Evolutionary conservation across 306 rosid genomes (phyloP).

Genomic region (Corylus heterophylla): DNA sequence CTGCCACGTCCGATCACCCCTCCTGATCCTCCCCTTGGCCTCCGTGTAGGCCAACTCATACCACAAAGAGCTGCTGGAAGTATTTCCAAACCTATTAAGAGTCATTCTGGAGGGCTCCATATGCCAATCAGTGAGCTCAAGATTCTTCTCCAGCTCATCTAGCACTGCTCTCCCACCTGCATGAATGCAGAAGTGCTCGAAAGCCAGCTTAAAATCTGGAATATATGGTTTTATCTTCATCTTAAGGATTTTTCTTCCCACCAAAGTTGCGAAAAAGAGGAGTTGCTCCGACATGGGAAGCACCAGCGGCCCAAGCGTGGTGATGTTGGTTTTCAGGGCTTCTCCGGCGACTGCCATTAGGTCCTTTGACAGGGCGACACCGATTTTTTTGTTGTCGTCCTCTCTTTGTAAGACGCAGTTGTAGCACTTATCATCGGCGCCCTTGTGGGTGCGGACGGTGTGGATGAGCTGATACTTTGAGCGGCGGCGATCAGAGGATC

Average conservation of each 20-base stretch:
- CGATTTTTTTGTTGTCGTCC: conserved; percentile 54
- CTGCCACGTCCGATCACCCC: conserved; percentile 87
- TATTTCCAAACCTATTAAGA: conserved; percentile 72
- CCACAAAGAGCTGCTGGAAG: conserved; percentile 93
- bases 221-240: conserved; percentile 74
- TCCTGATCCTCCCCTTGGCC: conserved; percentile 74
- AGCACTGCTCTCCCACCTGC: conserved; percentile 85
- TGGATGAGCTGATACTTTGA: conserved; percentile 82
- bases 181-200: conserved; percentile 87
- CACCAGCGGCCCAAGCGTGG: conserved; percentile 79
- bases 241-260: conserved; percentile 60
- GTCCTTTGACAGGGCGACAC: conserved; percentile 78
- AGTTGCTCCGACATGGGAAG: conserved; percentile 92
- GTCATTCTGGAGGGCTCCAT: conserved; percentile 98
- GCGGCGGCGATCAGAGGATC: conserved; percentile 40
- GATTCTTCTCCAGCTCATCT: conserved; percentile 78
- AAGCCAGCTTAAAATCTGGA: conserved; percentile 83
- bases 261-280: conserved; percentile 57
- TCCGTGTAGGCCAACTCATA: conserved; percentile 83
- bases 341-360: conserved; percentile 87
- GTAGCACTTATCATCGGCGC: conserved; percentile 64
- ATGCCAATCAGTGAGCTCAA: conserved; percentile 75
- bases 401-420: conserved; percentile 72
- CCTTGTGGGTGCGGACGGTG: conserved; percentile 81
- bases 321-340: conserved; percentile 80